phyloP scores from a whole-genome alignment of 768 basidiomycete species.

The Dendrothele bispora region DNA sequence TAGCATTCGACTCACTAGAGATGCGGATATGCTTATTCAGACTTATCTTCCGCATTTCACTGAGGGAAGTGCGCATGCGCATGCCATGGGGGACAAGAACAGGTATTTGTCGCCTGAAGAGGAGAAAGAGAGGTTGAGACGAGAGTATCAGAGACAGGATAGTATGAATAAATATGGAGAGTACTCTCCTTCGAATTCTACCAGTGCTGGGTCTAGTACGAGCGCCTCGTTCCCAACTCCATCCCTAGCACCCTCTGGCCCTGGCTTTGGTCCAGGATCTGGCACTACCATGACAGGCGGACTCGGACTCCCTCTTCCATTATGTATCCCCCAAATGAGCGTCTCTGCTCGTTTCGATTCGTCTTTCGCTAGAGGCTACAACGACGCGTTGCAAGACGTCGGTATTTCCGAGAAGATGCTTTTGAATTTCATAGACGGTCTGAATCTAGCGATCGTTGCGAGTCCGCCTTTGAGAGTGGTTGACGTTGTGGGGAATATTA shows the following conservation, averaged over 20 bases:
- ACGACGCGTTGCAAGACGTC: constrained; percentile 10
- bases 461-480: constrained; percentile 24
- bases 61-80: too few species aligned
- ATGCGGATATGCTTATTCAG: constrained; percentile 8
- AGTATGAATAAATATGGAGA: too few species aligned
- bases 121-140: too few species aligned
- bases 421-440: constrained; percentile 21
- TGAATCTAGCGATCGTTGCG: constrained; percentile 25
- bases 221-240: constrained; percentile 6
- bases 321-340: constrained; percentile 21
- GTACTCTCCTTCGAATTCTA: too few species aligned
- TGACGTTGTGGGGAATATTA: constrained; percentile 15
- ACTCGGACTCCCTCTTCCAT: constrained; percentile 12
- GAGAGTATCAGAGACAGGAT: too few species aligned
- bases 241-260: not conserved
- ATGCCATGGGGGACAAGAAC: too few species aligned
- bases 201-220: too few species aligned
- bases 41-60: too few species aligned
- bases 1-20: constrained; percentile 4
- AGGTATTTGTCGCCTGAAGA: too few species aligned
- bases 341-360: constrained; percentile 15
- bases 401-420: constrained; percentile 18
- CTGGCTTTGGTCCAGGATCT: too few species aligned
- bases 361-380: constrained; percentile 22
- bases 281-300: too few species aligned